Base-by-base conservation (phyloP, 352 stramenopile genomes). In the Globisporangium barbulae region DNA sequence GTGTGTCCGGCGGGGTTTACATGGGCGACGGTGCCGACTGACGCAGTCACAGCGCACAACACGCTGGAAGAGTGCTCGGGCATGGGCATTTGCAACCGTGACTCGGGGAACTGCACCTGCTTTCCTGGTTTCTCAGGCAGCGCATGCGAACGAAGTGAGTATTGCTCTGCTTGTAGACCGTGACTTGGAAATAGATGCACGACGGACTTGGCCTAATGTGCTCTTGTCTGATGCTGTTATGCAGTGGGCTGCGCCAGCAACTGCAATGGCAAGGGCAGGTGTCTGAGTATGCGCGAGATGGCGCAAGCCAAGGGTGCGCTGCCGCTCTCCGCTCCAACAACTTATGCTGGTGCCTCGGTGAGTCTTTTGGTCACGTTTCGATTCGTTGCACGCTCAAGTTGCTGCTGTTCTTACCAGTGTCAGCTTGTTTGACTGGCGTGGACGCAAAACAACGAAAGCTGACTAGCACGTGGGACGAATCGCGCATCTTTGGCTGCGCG, bases 391-490 rank as follows among this genome's bases (percentile, higher is more conserved):
- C 2, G 35, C 35, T 41, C 35, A 41, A 41, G 35, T 41, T 41
- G 35, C 35, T 17, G 9, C 35, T 41, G 35, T 41, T 41, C 35
- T 41, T 9, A 41, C 35, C 35, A 41, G 12, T 41, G 35, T 41
- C 8, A 5, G 12, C 35, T 17, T 41, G 35, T 39, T 39, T 39
- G 33, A 39, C 15, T 41, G 35, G 35, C 9, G 35, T 41, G 35
- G 10, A 44, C 48, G 44, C 22, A 54, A 58, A 49, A 33, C 3
- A 10, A 25, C 28, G 59, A 39, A 49, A 87, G 79, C 61, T 42
- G 31, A 84, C 77, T 12, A 83, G 71, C 9, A 95, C 88, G 4
- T 98, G 93, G 93, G 93, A 98, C 61, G 85, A 95, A 69, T 80
- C 97, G 37, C 83, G 89, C 21, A 85, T 98, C 63, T 94, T 91